These are phyloP conservation scores for Flammula alnicola DNA, from an alignment of 1,284 basidiomycete genomes.

Conservation along the genomic window DNA sequence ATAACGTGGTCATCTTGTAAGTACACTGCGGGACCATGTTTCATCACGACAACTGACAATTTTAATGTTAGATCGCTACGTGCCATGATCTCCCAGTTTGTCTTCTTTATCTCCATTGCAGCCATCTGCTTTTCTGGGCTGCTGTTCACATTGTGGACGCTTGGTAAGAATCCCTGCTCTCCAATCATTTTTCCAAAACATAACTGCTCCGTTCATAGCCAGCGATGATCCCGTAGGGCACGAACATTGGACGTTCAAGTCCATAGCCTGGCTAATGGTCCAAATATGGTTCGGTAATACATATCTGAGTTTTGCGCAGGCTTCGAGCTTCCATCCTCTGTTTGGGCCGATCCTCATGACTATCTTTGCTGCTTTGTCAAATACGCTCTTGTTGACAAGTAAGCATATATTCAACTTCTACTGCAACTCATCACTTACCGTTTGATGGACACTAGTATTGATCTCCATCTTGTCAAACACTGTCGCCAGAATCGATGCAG, in stretches of 20 bases:
- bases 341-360: slow-evolving; percentile 89
- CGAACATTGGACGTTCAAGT: slow-evolving; percentile 64
- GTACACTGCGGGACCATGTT: slow-evolving; percentile 13
- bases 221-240: slow-evolving; percentile 23
- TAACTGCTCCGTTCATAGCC: slow-evolving; percentile 18
- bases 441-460: slow-evolving; percentile 54
- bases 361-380: slow-evolving; percentile 80
- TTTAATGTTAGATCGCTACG: slow-evolving; percentile 60
- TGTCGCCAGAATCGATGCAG: slow-evolving; percentile 78
- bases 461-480: slow-evolving; percentile 89
- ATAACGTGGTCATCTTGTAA: slow-evolving; percentile 84
- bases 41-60: background rate
- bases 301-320: slow-evolving; percentile 70
- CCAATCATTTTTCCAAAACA: background rate
- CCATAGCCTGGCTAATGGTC: slow-evolving; percentile 81
- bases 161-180: slow-evolving; percentile 52
- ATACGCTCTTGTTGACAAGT: slow-evolving; percentile 83
- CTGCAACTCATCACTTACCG: background rate
- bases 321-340: slow-evolving; percentile 80
- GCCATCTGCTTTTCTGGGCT: slow-evolving; percentile 87
- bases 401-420: slow-evolving; percentile 31
- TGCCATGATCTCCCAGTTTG: slow-evolving; percentile 79
- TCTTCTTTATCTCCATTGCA: slow-evolving; percentile 85
- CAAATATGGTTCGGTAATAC: slow-evolving; percentile 88
- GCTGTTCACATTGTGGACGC: slow-evolving; percentile 81